phyloP scores from a whole-genome alignment of 306 rosid species.

The Acacia acuminata region DNA sequence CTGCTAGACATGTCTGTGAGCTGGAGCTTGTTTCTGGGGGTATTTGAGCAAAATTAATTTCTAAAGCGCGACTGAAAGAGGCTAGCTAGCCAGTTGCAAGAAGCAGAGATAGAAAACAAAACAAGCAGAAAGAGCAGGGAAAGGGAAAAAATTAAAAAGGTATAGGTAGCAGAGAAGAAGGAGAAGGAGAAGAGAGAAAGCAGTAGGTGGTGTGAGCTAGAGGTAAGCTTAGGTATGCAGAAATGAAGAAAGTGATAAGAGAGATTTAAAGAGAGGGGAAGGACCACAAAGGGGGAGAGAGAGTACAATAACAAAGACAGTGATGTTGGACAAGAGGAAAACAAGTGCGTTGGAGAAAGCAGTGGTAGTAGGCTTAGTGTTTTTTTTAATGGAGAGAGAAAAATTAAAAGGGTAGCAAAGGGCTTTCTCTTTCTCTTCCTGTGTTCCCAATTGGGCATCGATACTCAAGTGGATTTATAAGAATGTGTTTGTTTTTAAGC shows the following conservation, averaged over 20 bases:
- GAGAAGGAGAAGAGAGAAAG: conserved; percentile 8
- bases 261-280: conserved; percentile 60
- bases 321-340: conserved; percentile 75
- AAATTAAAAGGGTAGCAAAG: conserved; percentile 29
- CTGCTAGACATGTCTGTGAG: conserved; percentile 67
- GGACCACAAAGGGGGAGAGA: conserved; percentile 62
- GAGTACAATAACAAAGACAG: conserved; percentile 54
- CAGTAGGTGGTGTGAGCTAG: conserved; percentile 30
- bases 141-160: background rate
- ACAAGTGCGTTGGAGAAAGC: conserved; percentile 77
- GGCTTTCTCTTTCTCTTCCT: conserved; percentile 40
- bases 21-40: conserved; percentile 2
- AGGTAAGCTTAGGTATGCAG: conserved; percentile 39
- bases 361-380: conserved; percentile 48
- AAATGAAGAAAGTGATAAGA: conserved; percentile 68
- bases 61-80: background rate
- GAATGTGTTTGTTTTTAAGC: conserved; percentile 70
- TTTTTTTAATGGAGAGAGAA: conserved; percentile 30
- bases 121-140: conserved; percentile 3
- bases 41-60: background rate
- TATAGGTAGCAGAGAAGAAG: background rate
- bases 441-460: conserved; percentile 83
- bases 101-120: too few relatives aligned
- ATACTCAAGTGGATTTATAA: conserved; percentile 63
- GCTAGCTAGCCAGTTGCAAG: background rate